Base-by-base conservation (phyloP, 495 filamentous ascomycete species). In the Penicillium canariense region DNA sequence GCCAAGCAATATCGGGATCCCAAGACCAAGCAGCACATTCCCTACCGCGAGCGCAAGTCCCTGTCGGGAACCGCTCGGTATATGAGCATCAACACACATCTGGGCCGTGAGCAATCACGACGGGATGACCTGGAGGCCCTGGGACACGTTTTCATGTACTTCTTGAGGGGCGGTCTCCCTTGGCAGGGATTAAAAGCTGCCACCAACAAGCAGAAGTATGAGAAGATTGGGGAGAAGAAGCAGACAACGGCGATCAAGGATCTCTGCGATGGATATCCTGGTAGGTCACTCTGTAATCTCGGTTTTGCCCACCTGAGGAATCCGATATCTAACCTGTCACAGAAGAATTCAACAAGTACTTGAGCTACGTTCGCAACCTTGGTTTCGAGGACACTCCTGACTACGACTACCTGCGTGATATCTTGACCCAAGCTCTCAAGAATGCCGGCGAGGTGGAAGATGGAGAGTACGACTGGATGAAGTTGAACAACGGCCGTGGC, bases 401-500 rank as follows among this genome's bases (percentile, higher is more conserved):
- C 78, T 99, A 99, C 76, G 94, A 99, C 67, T 96, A 96, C 69
- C 84, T 97, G 36, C 89, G 94, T 25, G 94, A 97, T 60, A 84
- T 99, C 27, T 92, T 99, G 78, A 96, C 94, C 2, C 88, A 96
- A 71, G 90, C 94, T n/a, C 81, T 97, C 39, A 96, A 96, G 81
- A 89, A 90, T 57, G 88, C 88, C 5, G 91, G 92, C 34, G 91
- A 96, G 59, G 87, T 97, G 11, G 94, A 99, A 63, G 94, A 99
- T 77, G 94, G 95, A 55, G 95, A 99, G 67, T 99, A 97, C 68
- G 94, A 99, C 72, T 99, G 94, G 94, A 97, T 97, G 95, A 97
- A 96, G 81, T 79, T 96, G 52, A 94, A 90, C 79, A 95, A 96
- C 69, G 92, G 91, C 56, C 88, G 91, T 63, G 91, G 90, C 32